Evolutionary conservation across 495 filamentous ascomycete genomes (phyloP).

Genomic region (Aspergillus egyptiacus): DNA sequence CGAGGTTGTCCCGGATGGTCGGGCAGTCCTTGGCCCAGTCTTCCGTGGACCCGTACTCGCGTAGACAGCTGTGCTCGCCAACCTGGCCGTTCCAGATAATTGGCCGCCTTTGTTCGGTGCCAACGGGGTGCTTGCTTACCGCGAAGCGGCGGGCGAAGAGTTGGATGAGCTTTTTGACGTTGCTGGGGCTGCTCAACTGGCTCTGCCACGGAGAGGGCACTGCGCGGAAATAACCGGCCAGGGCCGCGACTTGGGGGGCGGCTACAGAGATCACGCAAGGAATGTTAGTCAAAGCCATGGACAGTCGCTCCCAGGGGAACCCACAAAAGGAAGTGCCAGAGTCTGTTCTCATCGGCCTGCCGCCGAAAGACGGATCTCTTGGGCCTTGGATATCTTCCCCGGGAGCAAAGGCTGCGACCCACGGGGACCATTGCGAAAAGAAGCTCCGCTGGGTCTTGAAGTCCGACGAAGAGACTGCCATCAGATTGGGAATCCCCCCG

Average conservation of each 20-base stretch:
- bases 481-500: background rate
- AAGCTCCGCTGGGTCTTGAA: background rate
- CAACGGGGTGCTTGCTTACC: background rate
- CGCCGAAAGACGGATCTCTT: background rate
- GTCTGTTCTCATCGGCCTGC: background rate
- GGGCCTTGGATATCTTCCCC: background rate
- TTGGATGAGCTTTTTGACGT: background rate
- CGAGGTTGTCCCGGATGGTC: background rate
- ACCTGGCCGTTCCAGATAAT: background rate
- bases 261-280: background rate
- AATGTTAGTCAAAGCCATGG: background rate
- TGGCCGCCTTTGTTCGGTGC: background rate
- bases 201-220: background rate
- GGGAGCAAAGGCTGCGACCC: background rate
- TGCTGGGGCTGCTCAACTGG: background rate
- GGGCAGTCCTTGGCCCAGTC: background rate
- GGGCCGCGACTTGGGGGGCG: background rate
- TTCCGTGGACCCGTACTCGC: background rate
- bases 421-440: background rate
- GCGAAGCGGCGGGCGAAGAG: background rate
- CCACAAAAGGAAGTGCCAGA: background rate
- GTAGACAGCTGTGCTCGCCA: background rate
- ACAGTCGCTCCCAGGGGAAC: background rate
- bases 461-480: background rate
- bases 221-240: background rate